Conservation (phyloP, 306 rosid species). For the Trifolium pratense region DNA sequence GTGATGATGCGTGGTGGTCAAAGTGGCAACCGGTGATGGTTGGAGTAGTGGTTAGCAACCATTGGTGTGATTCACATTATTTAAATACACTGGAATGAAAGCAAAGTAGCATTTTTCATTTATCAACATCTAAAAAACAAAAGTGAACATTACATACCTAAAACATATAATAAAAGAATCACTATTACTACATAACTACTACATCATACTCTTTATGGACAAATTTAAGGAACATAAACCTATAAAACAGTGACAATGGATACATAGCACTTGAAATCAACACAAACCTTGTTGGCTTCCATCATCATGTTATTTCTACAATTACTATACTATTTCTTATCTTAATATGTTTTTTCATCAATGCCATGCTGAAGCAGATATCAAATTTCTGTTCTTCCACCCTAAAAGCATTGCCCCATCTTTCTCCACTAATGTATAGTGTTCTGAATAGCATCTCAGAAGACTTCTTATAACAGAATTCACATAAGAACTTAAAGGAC, state of each 20-base stretch:
- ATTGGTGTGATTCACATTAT: too few species aligned
- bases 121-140: constrained; percentile 28
- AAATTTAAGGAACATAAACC: constrained; percentile 36
- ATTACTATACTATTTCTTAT: constrained; percentile 37
- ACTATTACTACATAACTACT: constrained; percentile 3
- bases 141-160: neutral
- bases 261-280: constrained; percentile 27
- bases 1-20: too few species aligned
- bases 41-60: too few species aligned
- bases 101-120: constrained; percentile 14
- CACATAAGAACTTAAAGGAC: constrained; percentile 84
- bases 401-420: constrained; percentile 94
- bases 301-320: constrained; percentile 35
- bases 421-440: constrained; percentile 75
- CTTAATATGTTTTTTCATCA: constrained; percentile 42
- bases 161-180: constrained; percentile 44
- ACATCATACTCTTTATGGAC: constrained; percentile 39
- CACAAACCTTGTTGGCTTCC: constrained; percentile 32
- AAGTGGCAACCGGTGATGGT: too few species aligned
- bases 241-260: constrained; percentile 31
- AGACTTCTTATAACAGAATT: constrained; percentile 72
- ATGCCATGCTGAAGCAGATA: constrained; percentile 93
- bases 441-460: constrained; percentile 76
- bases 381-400: constrained; percentile 84
- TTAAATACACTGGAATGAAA: neutral